Evolutionary conservation across 257 asterid species (phyloP).

Genomic region (Vinca minor): DNA sequence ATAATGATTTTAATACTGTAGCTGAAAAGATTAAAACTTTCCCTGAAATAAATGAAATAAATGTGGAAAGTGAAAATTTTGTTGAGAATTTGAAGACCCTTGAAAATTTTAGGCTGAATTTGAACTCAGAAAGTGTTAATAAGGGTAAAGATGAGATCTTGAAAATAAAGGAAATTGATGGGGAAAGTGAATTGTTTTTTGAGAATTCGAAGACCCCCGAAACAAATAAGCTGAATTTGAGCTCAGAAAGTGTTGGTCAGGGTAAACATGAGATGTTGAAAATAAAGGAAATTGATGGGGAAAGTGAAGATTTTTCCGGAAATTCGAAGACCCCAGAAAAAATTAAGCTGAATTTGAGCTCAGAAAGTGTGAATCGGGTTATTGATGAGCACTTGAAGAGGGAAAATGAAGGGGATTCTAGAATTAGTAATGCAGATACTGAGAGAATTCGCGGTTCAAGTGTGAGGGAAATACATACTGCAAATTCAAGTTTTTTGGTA

Average conservation of each 20-base stretch:
- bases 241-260: slow-evolving; percentile 19
- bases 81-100: neutral
- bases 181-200: neutral
- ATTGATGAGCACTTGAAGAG: slow-evolving; percentile 1
- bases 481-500: slow-evolving; percentile 33
- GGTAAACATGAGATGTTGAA: neutral
- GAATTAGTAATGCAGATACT: neutral
- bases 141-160: neutral
- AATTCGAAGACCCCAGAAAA: slow-evolving; percentile 3
- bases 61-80: neutral
- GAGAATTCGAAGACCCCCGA: neutral
- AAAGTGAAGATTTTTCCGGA: neutral
- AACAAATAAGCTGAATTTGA: slow-evolving; percentile 15
- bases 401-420: slow-evolving; percentile 22
- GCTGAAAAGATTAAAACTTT: slow-evolving; percentile 20
- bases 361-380: slow-evolving; percentile 14
- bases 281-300: slow-evolving; percentile 15
- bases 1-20: slow-evolving; percentile 13
- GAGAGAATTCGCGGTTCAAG: slow-evolving; percentile 18
- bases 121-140: slow-evolving; percentile 20
- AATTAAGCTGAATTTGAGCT: slow-evolving; percentile 17
- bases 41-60: slow-evolving; percentile 6
- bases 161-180: slow-evolving; percentile 22
- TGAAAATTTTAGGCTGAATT: slow-evolving; percentile 13
- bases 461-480: slow-evolving; percentile 29